Evolutionary conservation across 352 stramenopile genomes (phyloP).

Genomic region (Stramenopiles sp.): DNA sequence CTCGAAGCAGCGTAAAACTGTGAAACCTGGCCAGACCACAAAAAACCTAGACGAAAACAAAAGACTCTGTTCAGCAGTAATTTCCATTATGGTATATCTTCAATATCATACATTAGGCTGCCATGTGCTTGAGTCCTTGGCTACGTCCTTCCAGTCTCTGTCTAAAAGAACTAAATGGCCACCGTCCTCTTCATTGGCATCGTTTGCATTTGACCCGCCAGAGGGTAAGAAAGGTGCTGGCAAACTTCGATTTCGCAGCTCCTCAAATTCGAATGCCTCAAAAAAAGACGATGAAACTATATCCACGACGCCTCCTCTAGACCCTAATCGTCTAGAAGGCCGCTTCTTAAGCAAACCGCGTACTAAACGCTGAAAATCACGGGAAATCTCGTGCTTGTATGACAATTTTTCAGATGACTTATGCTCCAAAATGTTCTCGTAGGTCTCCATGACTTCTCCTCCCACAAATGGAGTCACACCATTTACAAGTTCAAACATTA

Average conservation of each 20-base stretch:
- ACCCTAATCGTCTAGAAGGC: background rate
- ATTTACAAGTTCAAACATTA: constrained; percentile 56
- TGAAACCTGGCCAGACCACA: too few relatives aligned
- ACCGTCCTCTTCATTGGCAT: background rate
- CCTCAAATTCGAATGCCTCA: background rate
- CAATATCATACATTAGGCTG: too few relatives aligned
- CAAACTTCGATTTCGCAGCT: background rate
- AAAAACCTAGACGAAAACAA: too few relatives aligned
- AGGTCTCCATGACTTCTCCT: background rate
- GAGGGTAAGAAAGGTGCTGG: background rate
- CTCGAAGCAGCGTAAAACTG: too few relatives aligned
- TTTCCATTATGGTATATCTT: too few relatives aligned
- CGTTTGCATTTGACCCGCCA: background rate
- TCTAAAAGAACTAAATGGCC: background rate
- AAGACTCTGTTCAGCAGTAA: too few relatives aligned
- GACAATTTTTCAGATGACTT: background rate
- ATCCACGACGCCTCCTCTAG: background rate
- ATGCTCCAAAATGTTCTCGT: background rate
- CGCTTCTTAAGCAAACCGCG: background rate
- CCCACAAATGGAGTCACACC: constrained; percentile 39
- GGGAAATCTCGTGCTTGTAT: background rate
- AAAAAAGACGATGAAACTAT: background rate
- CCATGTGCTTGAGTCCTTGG: background rate
- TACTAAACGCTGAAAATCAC: background rate
- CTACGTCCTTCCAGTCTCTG: background rate